Evolutionary conservation across 371 early-diverging fungal species (phyloP).

Genomic region (Batkoa obscura): DNA sequence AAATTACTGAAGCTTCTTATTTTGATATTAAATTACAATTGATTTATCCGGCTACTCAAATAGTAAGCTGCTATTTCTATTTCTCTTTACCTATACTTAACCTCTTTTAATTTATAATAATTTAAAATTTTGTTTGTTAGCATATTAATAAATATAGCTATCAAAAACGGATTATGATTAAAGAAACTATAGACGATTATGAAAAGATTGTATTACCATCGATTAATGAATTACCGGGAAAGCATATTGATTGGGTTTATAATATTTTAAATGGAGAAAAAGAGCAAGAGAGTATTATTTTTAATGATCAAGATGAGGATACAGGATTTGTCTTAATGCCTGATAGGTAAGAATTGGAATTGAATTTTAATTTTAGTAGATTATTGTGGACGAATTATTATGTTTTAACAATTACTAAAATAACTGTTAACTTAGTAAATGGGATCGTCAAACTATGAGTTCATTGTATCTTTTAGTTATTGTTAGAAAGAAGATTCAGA

Average conservation of each 20-base stretch:
- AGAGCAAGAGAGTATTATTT: not conserved
- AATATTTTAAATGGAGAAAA: constrained; percentile 2
- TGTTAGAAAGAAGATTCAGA: constrained; percentile 20
- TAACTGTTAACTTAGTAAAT: not conserved
- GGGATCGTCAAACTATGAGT: not conserved
- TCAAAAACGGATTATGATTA: not conserved
- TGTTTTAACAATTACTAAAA: not conserved
- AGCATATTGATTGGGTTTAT: not conserved
- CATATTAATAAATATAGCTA: constrained; percentile 1
- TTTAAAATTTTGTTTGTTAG: not conserved
- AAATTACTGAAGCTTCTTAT: not conserved
- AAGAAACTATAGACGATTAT: not conserved
- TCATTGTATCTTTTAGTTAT: constrained; percentile 4
- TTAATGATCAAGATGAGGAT: not conserved
- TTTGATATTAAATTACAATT: constrained; percentile 4
- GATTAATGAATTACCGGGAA: not conserved
- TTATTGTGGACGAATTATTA: no score
- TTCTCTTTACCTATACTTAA: no score
- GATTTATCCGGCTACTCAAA: constrained; percentile 4
- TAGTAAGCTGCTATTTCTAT: not conserved
- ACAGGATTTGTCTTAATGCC: not conserved
- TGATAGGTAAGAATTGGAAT: constrained; percentile 1
- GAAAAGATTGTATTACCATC: not conserved
- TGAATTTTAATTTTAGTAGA: no score
- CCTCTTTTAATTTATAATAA: not conserved